Percentiles rank a stretch among this genome's conserved stretches.
Conservation (phyloP, 495 filamentous ascomycete species). For the Trichoderma parareesei region DNA sequence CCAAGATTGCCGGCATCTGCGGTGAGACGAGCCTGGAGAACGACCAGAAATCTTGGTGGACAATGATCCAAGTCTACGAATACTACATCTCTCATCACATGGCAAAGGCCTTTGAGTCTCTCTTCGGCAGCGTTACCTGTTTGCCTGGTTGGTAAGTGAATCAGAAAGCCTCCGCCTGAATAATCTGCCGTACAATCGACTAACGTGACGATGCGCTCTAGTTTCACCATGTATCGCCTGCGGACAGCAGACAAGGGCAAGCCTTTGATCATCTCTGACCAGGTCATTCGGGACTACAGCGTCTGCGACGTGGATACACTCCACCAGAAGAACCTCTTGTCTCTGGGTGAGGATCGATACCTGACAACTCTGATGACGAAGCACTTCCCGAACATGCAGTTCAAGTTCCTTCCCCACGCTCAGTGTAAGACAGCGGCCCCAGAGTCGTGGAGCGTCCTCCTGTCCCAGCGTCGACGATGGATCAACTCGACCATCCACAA, state of each 20-base stretch:
- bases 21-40: constrained; percentile 96
- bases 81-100: constrained; percentile 96
- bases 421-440: constrained; percentile 89
- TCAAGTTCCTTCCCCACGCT: constrained; percentile 91
- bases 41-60: constrained; percentile 91
- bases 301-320: constrained; percentile 85
- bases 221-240: constrained; percentile 98
- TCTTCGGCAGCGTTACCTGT: constrained; percentile 95
- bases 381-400: constrained; percentile 90
- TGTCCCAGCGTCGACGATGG: constrained; percentile 95
- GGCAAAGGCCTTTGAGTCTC: constrained; percentile 87
- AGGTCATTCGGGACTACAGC: constrained; percentile 78
- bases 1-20: constrained; percentile 94
- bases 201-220: constrained; percentile 33
- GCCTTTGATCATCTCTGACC: constrained; percentile 85
- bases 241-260: constrained; percentile 86
- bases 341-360: constrained; percentile 95
- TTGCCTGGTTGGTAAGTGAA: constrained; percentile 88
- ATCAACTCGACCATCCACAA: constrained; percentile 99
- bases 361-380: constrained; percentile 97
- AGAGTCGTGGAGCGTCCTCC: constrained; percentile 82
- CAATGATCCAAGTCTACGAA: constrained; percentile 99
- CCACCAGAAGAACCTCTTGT: constrained; percentile 95
- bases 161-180: no score
- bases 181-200: constrained; percentile 6